A percentile compares a stretch with the other conserved stretches of the same genome.
phyloP scores from a whole-genome alignment of 257 asterid genomes.

The Penstemon eatonii region DNA sequence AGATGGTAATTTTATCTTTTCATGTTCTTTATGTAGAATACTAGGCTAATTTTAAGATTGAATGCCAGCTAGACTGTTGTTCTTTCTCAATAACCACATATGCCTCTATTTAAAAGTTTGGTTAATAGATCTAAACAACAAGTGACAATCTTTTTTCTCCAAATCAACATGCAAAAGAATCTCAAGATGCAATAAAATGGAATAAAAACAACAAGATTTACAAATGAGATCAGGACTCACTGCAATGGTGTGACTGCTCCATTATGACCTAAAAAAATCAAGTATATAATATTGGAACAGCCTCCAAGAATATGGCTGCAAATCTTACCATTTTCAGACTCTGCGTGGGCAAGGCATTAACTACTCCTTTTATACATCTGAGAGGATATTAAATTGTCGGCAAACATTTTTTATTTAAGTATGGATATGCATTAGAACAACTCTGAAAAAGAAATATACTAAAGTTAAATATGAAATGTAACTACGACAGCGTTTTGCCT shows the following conservation, averaged over 20 bases:
- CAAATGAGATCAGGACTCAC: not conserved
- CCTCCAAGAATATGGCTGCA: not conserved
- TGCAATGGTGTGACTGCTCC: not conserved
- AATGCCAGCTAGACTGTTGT: conserved; percentile 9
- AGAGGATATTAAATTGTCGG: not conserved
- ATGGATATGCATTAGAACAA: conserved; percentile 7
- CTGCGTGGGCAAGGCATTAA: too few relatives aligned
- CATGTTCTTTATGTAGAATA: conserved; percentile 21
- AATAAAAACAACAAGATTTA: not conserved
- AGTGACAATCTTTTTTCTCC: not conserved
- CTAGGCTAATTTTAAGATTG: conserved; percentile 2
- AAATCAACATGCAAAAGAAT: not conserved
- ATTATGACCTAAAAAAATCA: conserved; percentile 17
- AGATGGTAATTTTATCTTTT: conserved; percentile 62
- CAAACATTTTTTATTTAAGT: conserved; percentile 9
- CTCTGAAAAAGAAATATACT: not conserved
- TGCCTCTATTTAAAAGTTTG: not conserved
- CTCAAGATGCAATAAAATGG: conserved; percentile 2
- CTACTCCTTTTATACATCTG: too few relatives aligned
- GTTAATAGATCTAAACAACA: not conserved
- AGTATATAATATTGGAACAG: not conserved
- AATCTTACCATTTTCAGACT: not conserved
- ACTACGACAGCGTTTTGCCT: conserved; percentile 19
- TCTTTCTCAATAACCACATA: not conserved
- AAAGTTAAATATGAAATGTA: not conserved